Evolutionary conservation across 768 basidiomycete species (phyloP), one percentile per base, ranked within the genome.

Genomic region (Hydnomerulius pinastri): DNA sequence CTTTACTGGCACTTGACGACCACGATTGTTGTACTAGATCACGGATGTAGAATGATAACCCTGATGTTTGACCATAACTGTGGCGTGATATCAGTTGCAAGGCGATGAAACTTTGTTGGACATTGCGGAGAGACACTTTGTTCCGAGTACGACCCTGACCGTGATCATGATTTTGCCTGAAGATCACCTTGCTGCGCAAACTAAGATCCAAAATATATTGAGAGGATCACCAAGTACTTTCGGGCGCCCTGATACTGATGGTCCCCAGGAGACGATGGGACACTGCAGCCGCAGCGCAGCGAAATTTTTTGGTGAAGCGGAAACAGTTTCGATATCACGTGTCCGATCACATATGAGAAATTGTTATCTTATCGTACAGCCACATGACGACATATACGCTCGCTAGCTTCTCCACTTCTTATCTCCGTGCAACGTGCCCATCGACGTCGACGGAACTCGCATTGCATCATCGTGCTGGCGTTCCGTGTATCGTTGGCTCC

Each of bases 1-100:
- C 17, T 39, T 40, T 21, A 33, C 27, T 32, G 11, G 39, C 8
- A 25, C 40, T 32, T 36, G 50, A 33, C 43, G 27, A 43, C 8
- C 28, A 21, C 43, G 17, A 25, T 30, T 48, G 7, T 39, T 61
- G 59, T 61, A 54, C 23, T 56, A 64, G 54, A 52, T 58, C 46
- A n/a, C 45, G 44, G 35, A 42, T 62, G 57, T 56, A 62, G 51
- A n/a, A 59, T 3, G 17, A 58, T 46, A 37, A 45, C 23, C 4
- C 4, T 29, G 3, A 13, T 63, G 61, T 60, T 51, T 40, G 11
- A 50, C 30, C 21, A 15, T n/a, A 4, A 35, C 30, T 20, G 2
- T 28, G 35, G 20, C 9, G 32, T 25, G 43, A 33, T 23, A 24
- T n/a, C 40, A 18, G 28, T 29, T 43, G 27, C 17, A 35, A n/a